phyloP scores from a whole-genome alignment of 148 eudicot genomes.

The Heliamphora exappendiculata region DNA sequence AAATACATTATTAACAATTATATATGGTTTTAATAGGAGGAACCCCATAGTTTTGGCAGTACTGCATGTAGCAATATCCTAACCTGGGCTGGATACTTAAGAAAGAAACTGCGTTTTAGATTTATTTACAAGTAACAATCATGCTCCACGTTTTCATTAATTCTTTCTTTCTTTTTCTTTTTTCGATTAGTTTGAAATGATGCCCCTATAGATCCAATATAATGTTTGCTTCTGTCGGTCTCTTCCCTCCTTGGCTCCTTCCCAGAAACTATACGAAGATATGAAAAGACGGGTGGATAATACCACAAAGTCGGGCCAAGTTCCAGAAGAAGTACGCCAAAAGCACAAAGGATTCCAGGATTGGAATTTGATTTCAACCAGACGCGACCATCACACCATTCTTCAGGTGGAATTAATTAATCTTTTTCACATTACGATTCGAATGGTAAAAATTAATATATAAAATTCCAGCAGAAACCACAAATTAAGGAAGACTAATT shows the following conservation, averaged over 20 bases:
- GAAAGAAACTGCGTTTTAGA: too few species aligned
- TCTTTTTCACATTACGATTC: not conserved
- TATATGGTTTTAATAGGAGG: too few species aligned
- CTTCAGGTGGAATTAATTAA: slow-evolving; percentile 16
- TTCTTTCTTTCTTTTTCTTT: not conserved
- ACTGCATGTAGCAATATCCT: too few species aligned
- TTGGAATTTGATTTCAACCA: slow-evolving; percentile 18
- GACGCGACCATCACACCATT: slow-evolving; percentile 25
- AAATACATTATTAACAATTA: too few species aligned
- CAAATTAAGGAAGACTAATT: not conserved
- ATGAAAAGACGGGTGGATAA: slow-evolving; percentile 15
- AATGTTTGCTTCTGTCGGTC: not conserved
- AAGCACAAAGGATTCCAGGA: slow-evolving; percentile 19
- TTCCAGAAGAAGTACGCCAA: slow-evolving; percentile 10
- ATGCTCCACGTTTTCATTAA: not conserved
- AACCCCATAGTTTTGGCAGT: too few species aligned
- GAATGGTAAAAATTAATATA: not conserved
- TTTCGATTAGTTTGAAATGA: too few species aligned
- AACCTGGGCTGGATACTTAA: too few species aligned
- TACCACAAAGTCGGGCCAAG: slow-evolving; percentile 7
- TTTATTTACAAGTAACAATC: not conserved
- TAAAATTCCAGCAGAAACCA: not conserved
- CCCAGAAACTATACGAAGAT: slow-evolving; percentile 18
- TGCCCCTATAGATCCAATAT: too few species aligned
- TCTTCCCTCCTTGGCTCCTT: not conserved